phyloP scores from a whole-genome alignment of 2,329 filamentous ascomycete species.

The Tolypocladium tropicale region DNA sequence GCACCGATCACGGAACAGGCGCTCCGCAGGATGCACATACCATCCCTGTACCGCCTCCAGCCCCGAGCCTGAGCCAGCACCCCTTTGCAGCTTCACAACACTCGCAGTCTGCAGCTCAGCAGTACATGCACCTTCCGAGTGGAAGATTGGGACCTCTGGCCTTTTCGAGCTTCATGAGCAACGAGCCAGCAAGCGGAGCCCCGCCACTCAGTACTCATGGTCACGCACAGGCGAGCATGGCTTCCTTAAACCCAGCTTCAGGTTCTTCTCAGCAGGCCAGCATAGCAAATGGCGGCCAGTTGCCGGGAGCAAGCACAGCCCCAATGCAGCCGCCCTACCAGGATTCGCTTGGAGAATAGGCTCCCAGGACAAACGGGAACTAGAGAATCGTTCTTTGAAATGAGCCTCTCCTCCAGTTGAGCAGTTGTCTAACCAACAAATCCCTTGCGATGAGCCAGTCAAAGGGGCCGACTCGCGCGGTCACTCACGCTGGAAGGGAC shows the following conservation, averaged over 20 bases:
- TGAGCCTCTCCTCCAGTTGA: not conserved
- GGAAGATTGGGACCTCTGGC: slow-evolving; percentile 10
- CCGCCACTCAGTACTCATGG: slow-evolving; percentile 10
- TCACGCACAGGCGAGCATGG: slow-evolving; percentile 18
- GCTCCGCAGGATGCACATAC: slow-evolving; percentile 8
- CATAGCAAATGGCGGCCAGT: slow-evolving; percentile 12
- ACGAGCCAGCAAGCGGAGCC: slow-evolving; percentile 10
- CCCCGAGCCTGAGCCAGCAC: slow-evolving; percentile 13
- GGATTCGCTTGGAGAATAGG: slow-evolving; percentile 1
- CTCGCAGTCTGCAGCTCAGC: slow-evolving; percentile 8
- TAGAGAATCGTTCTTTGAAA: not conserved
- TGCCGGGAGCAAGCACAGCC: slow-evolving; percentile 25
- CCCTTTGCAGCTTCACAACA: slow-evolving; percentile 11
- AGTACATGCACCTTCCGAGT: slow-evolving; percentile 8
- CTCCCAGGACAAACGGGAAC: not conserved
- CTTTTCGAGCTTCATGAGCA: slow-evolving; percentile 18
- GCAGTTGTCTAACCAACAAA: not conserved
- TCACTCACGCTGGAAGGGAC: not conserved
- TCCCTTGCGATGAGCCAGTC: not conserved
- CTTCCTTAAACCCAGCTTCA: slow-evolving; percentile 13
- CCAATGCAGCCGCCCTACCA: slow-evolving; percentile 19
- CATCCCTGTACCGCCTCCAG: slow-evolving; percentile 17
- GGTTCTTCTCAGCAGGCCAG: slow-evolving; percentile 11
- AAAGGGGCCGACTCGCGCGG: not conserved
- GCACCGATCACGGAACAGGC: not conserved